phyloP scores from a whole-genome alignment of 345 rosid species.

The Leavenworthia alabamica region DNA sequence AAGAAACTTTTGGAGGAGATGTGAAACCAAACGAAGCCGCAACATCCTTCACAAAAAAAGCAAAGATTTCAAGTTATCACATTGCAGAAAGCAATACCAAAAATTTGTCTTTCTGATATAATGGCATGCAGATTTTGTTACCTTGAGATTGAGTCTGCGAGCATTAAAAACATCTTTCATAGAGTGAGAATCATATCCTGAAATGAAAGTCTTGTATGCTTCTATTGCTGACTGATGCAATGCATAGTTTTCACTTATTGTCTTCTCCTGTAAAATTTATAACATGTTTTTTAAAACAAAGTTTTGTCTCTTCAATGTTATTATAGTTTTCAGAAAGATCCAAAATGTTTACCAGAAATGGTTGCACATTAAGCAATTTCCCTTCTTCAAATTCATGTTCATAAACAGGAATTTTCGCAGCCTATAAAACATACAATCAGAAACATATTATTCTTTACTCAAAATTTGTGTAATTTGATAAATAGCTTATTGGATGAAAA shows the following conservation, averaged over 20 bases:
- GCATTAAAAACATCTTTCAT: conserved; percentile 92
- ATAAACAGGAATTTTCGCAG: conserved; percentile 81
- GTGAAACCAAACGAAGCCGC: conserved; percentile 88
- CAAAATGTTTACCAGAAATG: conserved; percentile 61
- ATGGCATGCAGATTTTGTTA: conserved; percentile 32
- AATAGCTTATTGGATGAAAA: too few species aligned
- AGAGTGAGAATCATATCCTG: conserved; percentile 88
- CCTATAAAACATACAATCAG: conserved; percentile 32
- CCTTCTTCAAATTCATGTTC: conserved; percentile 68
- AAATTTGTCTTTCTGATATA: too few species aligned
- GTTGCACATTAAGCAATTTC: conserved; percentile 64
- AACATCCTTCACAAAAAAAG: conserved; percentile 53
- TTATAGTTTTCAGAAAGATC: too few species aligned
- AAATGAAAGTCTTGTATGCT: conserved; percentile 82
- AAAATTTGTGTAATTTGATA: background rate
- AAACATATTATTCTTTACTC: conserved; percentile 5
- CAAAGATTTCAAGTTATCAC: background rate
- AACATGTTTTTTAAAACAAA: background rate
- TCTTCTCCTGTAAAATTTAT: conserved; percentile 70
- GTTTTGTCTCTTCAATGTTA: background rate
- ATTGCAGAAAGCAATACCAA: background rate
- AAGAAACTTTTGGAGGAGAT: conserved; percentile 64
- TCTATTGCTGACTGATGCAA: conserved; percentile 82
- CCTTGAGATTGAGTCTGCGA: conserved; percentile 82
- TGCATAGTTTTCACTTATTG: conserved; percentile 61